phyloP scores from a whole-genome alignment of 768 basidiomycete genomes.

The Termitomyces sp. region DNA sequence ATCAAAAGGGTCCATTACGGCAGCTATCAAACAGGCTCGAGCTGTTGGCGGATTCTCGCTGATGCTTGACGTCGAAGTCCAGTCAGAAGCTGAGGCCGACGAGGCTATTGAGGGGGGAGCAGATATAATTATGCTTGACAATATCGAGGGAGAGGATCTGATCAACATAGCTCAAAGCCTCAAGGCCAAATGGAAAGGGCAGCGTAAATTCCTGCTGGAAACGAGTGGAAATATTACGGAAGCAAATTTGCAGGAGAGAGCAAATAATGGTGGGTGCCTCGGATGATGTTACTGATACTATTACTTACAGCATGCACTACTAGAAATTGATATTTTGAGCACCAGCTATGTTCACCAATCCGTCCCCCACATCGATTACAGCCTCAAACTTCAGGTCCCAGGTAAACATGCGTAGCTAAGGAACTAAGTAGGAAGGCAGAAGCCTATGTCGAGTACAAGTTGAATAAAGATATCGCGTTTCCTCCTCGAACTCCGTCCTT shows the following conservation, averaged over 20 bases:
- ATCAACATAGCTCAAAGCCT: slow-evolving; percentile 61
- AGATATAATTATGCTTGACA: slow-evolving; percentile 94
- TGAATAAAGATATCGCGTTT: slow-evolving; percentile 73
- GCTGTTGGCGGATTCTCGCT: slow-evolving; percentile 88
- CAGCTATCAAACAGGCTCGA: slow-evolving; percentile 82
- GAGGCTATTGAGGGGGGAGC: slow-evolving; percentile 97
- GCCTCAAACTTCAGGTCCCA: slow-evolving; percentile 86
- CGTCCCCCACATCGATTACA: slow-evolving; percentile 93
- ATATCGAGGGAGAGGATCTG: slow-evolving; percentile 77
- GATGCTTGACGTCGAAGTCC: slow-evolving; percentile 91
- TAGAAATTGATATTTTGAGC: slow-evolving; percentile 93
- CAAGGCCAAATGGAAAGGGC: slow-evolving; percentile 74
- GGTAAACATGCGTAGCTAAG: slow-evolving; percentile 20
- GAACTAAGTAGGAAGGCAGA: not conserved
- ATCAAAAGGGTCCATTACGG: slow-evolving; percentile 76
- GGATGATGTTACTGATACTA: not conserved
- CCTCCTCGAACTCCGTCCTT: slow-evolving; percentile 62
- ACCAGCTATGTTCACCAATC: slow-evolving; percentile 90
- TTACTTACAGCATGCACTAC: slow-evolving; percentile 22
- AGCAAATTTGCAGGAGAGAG: slow-evolving; percentile 70
- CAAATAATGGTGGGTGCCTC: slow-evolving; percentile 67
- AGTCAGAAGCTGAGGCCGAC: slow-evolving; percentile 83
- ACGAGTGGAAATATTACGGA: slow-evolving; percentile 95
- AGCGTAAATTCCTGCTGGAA: slow-evolving; percentile 85
- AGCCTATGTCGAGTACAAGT: slow-evolving; percentile 25